Evolutionary conservation across 2,329 filamentous ascomycete genomes (phyloP), one percentile per base, ranked within the genome.

Genomic region (Pleoardoris graminearum): DNA sequence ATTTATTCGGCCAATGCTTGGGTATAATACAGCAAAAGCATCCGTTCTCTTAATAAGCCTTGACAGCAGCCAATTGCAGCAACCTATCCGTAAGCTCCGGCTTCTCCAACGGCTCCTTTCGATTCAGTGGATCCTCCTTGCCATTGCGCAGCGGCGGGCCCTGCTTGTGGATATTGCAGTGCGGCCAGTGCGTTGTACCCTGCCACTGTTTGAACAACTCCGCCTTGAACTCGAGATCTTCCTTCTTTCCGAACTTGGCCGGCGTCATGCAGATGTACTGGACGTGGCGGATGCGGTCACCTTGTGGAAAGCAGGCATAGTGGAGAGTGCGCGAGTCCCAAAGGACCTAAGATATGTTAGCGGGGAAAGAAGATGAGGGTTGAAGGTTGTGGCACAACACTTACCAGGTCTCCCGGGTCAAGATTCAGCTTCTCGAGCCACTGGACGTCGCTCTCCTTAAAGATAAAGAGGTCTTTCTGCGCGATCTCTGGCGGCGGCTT

Each of bases 321-420:
- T n/a, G 16, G 16, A 4, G 19, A 23, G 19, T 19, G 60, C 62
- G 22, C 75, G 89, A 94, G 75, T 83, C 86, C 69, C 74, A 94
- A 61, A 86, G 92, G 67, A 94, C 89, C 88, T 91, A 77, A 59
- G n/a, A n/a, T n/a, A n/a, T n/a, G n/a, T n/a, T n/a, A n/a, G n/a
- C n/a, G n/a, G n/a, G n/a, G n/a, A n/a, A n/a, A n/a, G n/a, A n/a
- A n/a, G n/a, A n/a, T n/a, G n/a, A n/a, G n/a, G n/a, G n/a, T n/a
- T n/a, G n/a, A n/a, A n/a, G n/a, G n/a, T n/a, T n/a, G n/a, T n/a
- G n/a, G n/a, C n/a, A n/a, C n/a, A n/a, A n/a, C n/a, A n/a, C n/a
- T n/a, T n/a, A n/a, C n/a, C n/a, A n/a, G n/a, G n/a, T n/a, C n/a
- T n/a, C n/a, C n/a, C n/a, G n/a, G n/a, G n/a, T n/a, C n/a, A n/a